These are phyloP conservation scores for Xylariomycetidae sp. DNA, from an alignment of 2,329 filamentous ascomycete genomes.

Conservation along the genomic window DNA sequence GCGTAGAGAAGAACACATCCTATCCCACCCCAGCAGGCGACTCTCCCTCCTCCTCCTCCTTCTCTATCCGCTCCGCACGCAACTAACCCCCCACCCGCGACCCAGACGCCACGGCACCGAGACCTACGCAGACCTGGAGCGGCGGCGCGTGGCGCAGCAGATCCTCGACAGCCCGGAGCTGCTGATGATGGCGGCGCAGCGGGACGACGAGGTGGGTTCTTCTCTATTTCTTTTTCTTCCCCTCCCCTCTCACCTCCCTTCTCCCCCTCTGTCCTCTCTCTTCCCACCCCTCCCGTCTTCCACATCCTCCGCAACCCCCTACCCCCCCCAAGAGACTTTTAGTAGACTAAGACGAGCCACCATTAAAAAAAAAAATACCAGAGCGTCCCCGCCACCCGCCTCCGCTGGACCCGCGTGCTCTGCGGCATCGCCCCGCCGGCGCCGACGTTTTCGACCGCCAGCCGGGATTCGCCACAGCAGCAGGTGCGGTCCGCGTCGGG, in stretches of 20 bases:
- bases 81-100: too few species aligned
- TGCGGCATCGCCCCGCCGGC: slow-evolving; percentile 48
- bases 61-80: too few species aligned
- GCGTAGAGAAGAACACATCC: not conserved
- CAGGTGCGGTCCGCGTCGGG: not conserved
- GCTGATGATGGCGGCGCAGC: slow-evolving; percentile 53
- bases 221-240: not conserved
- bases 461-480: not conserved
- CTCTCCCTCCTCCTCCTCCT: too few species aligned
- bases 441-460: slow-evolving; percentile 7
- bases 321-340: too few species aligned
- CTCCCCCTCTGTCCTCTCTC: not conserved
- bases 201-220: slow-evolving; percentile 44
- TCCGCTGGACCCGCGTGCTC: slow-evolving; percentile 50
- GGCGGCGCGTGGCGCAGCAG: slow-evolving; percentile 43
- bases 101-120: too few species aligned
- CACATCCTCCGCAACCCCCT: not conserved
- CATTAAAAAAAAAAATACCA: too few species aligned
- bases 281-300: not conserved
- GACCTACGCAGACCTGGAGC: slow-evolving; percentile 23
- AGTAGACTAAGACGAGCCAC: too few species aligned
- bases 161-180: slow-evolving; percentile 53
- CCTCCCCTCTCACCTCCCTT: slow-evolving; percentile 1
- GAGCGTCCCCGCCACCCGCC: slow-evolving; percentile 50
- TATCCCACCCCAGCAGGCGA: too few species aligned